Evolutionary conservation across 2,329 filamentous ascomycete genomes (phyloP), one percentile per base, ranked within the genome.

Genomic region (Fragosphaeria purpurea): DNA sequence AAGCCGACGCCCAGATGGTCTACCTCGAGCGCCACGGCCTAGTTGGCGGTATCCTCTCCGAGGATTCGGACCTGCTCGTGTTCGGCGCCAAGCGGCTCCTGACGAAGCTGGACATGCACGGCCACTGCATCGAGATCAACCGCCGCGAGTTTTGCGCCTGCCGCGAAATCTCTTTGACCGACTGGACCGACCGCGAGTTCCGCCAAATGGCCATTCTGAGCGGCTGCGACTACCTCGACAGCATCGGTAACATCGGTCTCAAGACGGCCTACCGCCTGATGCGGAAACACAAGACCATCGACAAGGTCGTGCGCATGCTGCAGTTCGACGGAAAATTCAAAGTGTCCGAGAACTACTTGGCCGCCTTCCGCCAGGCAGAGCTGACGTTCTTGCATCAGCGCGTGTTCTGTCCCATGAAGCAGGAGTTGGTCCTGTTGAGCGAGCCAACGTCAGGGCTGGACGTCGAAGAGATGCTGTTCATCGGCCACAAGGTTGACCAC

Each of bases 1-100:
- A 98, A 72, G 93, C 93, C 44, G 93, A 98, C 66, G 85, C 91
- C n/a, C 91, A 98, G 66, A 76, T 98, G 59, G 90, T 89, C 32
- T 98, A 97, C 63, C 76, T 98, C 39, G 93, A 98, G 67, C 82
- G 83, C 46, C 79, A 88, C 53, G 91, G 91, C 1, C 72, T 90
- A 47, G 85, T 96, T 59, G 73, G 83, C 58, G 94, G 88, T 32
- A 95, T 98, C 56, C 71, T 98, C 38, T 96, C 93, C 0, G 93
- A 98, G 64, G 93, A 98, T 65, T 98, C 93, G 0, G 93, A 98
- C 69, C 73, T 98, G 51, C 72, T 98, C 37, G 93, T 98, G 0
- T 98, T 98, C 59, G 93, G 93, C 12, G 90, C 90, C 31, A 91
- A 88, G 66, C 80, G 87, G 48, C 75, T 98, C 10, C 71, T 98